Evolutionary conservation across 2,329 filamentous ascomycete genomes (phyloP).

Genomic region (Colletotrichum godetiae): DNA sequence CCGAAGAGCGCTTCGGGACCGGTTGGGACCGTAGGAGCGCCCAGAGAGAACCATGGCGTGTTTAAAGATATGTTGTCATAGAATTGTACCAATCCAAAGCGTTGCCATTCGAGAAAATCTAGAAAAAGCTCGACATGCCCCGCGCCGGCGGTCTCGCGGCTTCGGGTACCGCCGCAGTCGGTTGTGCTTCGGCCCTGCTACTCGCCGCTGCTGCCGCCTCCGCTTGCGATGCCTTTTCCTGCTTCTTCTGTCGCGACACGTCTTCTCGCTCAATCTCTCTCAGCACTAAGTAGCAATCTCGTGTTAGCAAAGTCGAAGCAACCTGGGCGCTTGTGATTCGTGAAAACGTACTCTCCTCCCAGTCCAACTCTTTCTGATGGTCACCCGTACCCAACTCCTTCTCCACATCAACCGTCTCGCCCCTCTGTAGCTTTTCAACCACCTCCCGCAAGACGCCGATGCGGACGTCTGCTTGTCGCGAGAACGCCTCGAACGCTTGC

Average conservation of each 20-base stretch:
- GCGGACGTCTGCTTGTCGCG: constrained; percentile 81
- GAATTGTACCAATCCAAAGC: constrained; percentile 36
- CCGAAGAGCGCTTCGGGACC: constrained; percentile 8
- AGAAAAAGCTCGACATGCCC: constrained; percentile 63
- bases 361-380: constrained; percentile 79
- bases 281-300: constrained; percentile 60
- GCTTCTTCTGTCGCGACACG: constrained; percentile 57
- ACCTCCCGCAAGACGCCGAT: constrained; percentile 82
- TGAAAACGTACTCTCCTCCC: constrained; percentile 80
- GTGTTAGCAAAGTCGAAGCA: constrained; percentile 32
- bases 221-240: constrained; percentile 46
- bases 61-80: constrained; percentile 73
- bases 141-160: constrained; percentile 37
- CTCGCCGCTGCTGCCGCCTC: constrained; percentile 22
- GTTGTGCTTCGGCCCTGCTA: constrained; percentile 38
- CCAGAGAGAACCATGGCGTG: constrained; percentile 43
- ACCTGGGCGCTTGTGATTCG: neutral
- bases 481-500: constrained; percentile 78
- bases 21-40: neutral
- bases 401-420: constrained; percentile 88
- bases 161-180: constrained; percentile 23
- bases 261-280: constrained; percentile 76
- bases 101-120: constrained; percentile 41
- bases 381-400: constrained; percentile 83
- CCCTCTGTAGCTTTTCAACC: constrained; percentile 74